phyloP scores from a whole-genome alignment of 805 yeast genomes.

The Wickerhamiella parazyma region DNA sequence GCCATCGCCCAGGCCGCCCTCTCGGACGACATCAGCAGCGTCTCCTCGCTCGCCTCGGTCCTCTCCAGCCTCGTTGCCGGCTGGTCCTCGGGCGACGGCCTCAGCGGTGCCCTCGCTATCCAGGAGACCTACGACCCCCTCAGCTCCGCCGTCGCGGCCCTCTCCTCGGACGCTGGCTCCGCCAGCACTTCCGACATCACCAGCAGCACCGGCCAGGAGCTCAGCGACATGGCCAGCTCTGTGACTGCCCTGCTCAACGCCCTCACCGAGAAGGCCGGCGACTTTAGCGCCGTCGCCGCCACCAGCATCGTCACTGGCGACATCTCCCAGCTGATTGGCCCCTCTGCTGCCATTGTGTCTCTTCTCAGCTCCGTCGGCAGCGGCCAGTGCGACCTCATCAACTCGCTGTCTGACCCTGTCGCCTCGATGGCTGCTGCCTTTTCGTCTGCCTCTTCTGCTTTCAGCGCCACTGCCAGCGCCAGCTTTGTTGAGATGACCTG shows the following conservation, averaged over 20 bases:
- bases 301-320: slow-evolving; percentile 17
- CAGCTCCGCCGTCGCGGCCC: slow-evolving; percentile 4
- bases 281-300: slow-evolving; percentile 18
- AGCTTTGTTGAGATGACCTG: slow-evolving; percentile 8
- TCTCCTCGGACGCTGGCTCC: slow-evolving; percentile 1
- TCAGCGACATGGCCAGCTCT: slow-evolving; percentile 12
- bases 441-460: slow-evolving; percentile 14
- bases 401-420: slow-evolving; percentile 9
- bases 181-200: slow-evolving; percentile 9
- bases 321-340: slow-evolving; percentile 15
- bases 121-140: slow-evolving; percentile 13
- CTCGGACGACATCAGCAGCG: slow-evolving; percentile 10
- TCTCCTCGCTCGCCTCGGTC: slow-evolving; percentile 8
- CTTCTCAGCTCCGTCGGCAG: slow-evolving; percentile 14
- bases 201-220: slow-evolving; percentile 6
- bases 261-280: slow-evolving; percentile 19
- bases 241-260: slow-evolving; percentile 16
- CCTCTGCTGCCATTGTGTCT: slow-evolving; percentile 17
- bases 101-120: slow-evolving; percentile 19
- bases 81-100: slow-evolving; percentile 15
- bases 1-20: slow-evolving; percentile 13
- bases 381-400: slow-evolving; percentile 12
- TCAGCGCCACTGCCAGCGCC: slow-evolving; percentile 12
- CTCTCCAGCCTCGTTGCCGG: slow-evolving; percentile 11
- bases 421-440: slow-evolving; percentile 11